These are phyloP conservation scores for Aspergillus nomiae DNA, from an alignment of 2,329 filamentous ascomycete genomes.

Conservation along the genomic window DNA sequence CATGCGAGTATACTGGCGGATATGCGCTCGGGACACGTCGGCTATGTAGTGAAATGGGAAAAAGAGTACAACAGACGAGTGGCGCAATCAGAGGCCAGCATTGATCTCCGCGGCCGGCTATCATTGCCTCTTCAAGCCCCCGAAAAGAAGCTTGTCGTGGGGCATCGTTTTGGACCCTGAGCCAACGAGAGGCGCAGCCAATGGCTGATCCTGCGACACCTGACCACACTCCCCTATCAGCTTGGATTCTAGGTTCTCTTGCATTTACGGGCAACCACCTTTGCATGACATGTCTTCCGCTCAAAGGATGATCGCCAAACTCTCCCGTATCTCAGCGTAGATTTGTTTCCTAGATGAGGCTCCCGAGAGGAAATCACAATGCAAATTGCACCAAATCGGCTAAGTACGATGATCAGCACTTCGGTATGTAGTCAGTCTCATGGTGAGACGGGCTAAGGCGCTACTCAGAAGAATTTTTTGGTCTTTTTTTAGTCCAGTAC, in stretches of 20 bases:
- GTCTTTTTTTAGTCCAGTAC: neutral
- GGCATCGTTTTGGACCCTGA: neutral
- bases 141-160: conserved; percentile 1
- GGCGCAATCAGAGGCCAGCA: neutral
- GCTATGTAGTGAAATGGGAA: neutral
- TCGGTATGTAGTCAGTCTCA: neutral
- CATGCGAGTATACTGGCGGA: too few species aligned
- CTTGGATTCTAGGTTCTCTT: neutral
- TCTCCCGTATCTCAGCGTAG: neutral
- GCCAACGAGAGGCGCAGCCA: neutral
- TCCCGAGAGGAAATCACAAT: neutral
- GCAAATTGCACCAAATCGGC: neutral
- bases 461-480: neutral
- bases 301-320: too few species aligned
- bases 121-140: neutral
- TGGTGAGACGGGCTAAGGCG: neutral
- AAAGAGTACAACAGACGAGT: neutral
- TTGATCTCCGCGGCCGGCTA: neutral
- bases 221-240: neutral
- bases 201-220: neutral
- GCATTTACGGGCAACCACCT: neutral
- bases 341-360: neutral
- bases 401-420: neutral
- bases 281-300: neutral
- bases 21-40: neutral